Evolutionary conservation across 177 flowering plant genomes (phyloP).

Genomic region (Vitis hybrid): DNA sequence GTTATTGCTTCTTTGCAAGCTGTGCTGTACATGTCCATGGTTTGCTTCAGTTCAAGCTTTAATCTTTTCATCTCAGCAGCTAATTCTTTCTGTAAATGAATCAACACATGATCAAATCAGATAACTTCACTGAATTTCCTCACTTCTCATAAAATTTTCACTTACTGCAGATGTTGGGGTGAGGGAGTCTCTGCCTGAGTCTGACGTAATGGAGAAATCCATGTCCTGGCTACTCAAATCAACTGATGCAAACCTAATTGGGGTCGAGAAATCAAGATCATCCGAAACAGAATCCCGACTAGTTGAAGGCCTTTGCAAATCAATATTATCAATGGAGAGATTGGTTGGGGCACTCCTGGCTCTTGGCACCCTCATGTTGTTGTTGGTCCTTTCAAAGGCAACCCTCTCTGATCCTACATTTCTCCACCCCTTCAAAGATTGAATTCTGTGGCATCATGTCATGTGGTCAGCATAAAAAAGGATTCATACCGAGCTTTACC

Average conservation of each 20-base stretch:
- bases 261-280: conserved; percentile 14
- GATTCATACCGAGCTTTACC: background rate
- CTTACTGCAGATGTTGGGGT: conserved; percentile 26
- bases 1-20: conserved; percentile 82
- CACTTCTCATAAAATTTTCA: background rate
- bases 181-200: conserved; percentile 13
- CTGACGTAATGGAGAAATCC: conserved; percentile 22
- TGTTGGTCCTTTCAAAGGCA: conserved; percentile 20
- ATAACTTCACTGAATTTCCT: background rate
- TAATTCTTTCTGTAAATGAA: conserved; percentile 36
- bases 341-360: conserved; percentile 17
- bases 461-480: background rate
- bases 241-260: conserved; percentile 19
- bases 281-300: conserved; percentile 23
- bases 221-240: conserved; percentile 23
- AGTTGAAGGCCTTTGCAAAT: conserved; percentile 14
- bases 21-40: conserved; percentile 79
- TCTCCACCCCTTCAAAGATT: conserved; percentile 19
- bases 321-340: conserved; percentile 31
- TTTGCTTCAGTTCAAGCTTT: conserved; percentile 70
- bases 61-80: conserved; percentile 78
- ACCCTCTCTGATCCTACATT: conserved; percentile 21
- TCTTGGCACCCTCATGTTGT: conserved; percentile 11
- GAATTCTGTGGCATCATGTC: conserved; percentile 17
- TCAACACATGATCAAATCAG: background rate